Evolutionary conservation across 352 stramenopile species (phyloP).

Genomic region (Globisporangium paddicum): DNA sequence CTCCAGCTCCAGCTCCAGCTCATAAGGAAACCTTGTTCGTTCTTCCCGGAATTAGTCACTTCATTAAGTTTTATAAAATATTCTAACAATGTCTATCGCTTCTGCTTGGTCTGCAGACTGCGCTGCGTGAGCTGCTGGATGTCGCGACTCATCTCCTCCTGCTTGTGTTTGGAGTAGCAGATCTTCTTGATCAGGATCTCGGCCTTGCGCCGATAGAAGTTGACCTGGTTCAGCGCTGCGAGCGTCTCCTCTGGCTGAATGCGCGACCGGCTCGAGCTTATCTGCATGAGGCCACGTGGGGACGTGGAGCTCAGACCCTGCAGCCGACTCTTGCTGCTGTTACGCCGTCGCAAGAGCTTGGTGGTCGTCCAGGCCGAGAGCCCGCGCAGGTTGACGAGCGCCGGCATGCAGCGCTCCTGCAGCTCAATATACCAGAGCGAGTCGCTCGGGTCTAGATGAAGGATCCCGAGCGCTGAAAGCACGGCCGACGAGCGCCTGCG

Average conservation of each 20-base stretch:
- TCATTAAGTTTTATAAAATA: no score
- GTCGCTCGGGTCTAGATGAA: slow-evolving; percentile 8
- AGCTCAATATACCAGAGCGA: slow-evolving; percentile 17
- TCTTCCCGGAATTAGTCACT: no score
- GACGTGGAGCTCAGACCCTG: background rate
- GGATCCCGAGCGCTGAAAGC: background rate
- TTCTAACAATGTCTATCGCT: slow-evolving; percentile 7
- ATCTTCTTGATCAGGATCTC: slow-evolving; percentile 68
- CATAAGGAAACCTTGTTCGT: no score
- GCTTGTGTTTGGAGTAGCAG: slow-evolving; percentile 47
- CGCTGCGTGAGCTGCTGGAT: slow-evolving; percentile 59
- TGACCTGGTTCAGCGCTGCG: slow-evolving; percentile 44
- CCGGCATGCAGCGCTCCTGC: slow-evolving; percentile 35
- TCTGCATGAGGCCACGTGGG: background rate
- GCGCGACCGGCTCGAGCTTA: slow-evolving; percentile 14
- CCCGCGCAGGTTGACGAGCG: slow-evolving; percentile 34
- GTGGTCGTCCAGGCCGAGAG: slow-evolving; percentile 22
- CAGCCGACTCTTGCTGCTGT: background rate
- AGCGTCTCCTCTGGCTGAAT: slow-evolving; percentile 57
- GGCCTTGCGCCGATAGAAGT: slow-evolving; percentile 60
- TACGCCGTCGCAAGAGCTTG: background rate
- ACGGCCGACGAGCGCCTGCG: background rate
- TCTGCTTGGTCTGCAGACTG: slow-evolving; percentile 35
- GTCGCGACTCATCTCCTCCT: slow-evolving; percentile 60
- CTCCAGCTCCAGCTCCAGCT: no score